Base-by-base conservation (phyloP, 768 basidiomycete genomes). In the Coprinopsis cinerea region DNA sequence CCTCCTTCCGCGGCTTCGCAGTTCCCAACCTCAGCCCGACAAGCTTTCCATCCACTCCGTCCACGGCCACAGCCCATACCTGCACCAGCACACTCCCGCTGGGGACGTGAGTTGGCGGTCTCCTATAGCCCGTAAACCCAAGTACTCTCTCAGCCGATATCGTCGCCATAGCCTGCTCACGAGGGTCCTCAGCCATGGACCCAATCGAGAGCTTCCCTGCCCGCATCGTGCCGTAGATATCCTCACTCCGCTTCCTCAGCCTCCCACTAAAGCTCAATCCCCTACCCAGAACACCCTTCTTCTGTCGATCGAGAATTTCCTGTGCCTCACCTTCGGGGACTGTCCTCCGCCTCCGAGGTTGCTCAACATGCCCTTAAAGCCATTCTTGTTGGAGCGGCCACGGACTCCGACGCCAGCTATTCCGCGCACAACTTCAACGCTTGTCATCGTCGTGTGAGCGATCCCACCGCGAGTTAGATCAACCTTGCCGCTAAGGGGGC, bases 401-500 rank as follows among this genome's bases (percentile, higher is more conserved):
- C 57, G 52, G 42, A 56, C 49, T 14, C 53, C 53, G 41, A 51
- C 23, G 26, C 45, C 56, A 3, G 68, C 70, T 2, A 80, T 61
- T 4, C 87, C 87, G 30, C 74, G 72, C 15, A 87, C 79, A 26
- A 90, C 78, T 59, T 90, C 87, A 35, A 95, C 81, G 44, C 82
- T 90, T 14, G 87, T 85, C 92, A 96, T 94, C 3, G 87, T 91
- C 4, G 83, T 84, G 61, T 90, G 87, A 5, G 91, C 92, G 10
- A 90, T 68, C 2, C 92, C 90, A 15, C 82, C 77, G 10, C 76
- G 74, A 1, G 88, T 83, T 36, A 92, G 69, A 64, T 95, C 89
- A 14, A 92, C 67, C 42, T 76, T 69, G 4, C 56, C 62, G 2
- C 62, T 59, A 36, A 44, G 35, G 28, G 11, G 24, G 6, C 22